Base-by-base conservation (phyloP, 2,329 filamentous ascomycete species). In the Chaetomium sp. region DNA sequence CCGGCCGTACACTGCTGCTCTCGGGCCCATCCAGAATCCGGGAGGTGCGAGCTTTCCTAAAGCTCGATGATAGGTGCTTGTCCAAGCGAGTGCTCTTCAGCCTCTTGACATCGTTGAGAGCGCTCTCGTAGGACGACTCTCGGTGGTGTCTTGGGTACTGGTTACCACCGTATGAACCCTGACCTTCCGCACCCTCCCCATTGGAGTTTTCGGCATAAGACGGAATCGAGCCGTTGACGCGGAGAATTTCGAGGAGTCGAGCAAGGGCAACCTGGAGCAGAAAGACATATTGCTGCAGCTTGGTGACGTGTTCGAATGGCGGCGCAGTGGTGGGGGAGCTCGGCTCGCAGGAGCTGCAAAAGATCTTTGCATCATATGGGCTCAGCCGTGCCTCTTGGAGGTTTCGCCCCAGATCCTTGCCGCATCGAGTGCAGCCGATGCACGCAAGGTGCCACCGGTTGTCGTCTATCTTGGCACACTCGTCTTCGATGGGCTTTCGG, bases 281-380 rank as follows among this genome's bases (percentile, higher is more conserved):
- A 71, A 96, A 96, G 5, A 96, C 86, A 68, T 96, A 99, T 74
- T 99, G 92, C 67, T 94, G 87, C 53, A 99, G 76, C 69, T 95
- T 91, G 14, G 89, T 89, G 40, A 96, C 82, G 59, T 84, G 82
- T 58, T 86, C 80, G 66, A 96, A 89, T 0, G 74, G 66, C n/a
- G 73, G 66, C 12, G 70, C 68, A 9, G 70, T 69, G 10, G 85
- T 84, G 7, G 79, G 76, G 50, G 77, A 76, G 62, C 79, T 78
- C 41, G 75, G 72, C 43, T 79, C 79, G 68, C 90, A 95, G 48
- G 75, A 78, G 53, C 71, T 78, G 73, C 94, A 97, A 61, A 86
- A 85, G 2, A 91, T 76, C 59, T 80, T 83, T 62, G 84, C 79
- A 60, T 88, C 84, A 50, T 79, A 78, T 32, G 84, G 76, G 65